Conservation (phyloP, 805 yeast species). For the Wickerhamia fluorescens region DNA sequence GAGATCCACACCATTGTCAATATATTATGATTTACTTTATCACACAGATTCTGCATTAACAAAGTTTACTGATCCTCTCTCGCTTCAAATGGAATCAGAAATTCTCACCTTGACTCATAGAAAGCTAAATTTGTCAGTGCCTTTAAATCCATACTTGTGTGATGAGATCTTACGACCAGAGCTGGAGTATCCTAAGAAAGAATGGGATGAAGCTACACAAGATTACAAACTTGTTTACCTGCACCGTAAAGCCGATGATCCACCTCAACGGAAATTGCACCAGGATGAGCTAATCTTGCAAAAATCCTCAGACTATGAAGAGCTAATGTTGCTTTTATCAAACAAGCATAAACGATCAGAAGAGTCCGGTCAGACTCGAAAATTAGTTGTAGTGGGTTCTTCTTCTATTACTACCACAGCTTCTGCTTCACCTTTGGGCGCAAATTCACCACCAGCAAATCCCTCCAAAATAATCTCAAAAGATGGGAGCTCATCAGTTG, state of each 20-base stretch:
- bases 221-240: constrained; percentile 22
- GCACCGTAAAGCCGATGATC: constrained; percentile 28
- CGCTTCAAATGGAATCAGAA: constrained; percentile 84
- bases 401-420: constrained; percentile 15
- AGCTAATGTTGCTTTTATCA: constrained; percentile 58
- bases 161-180: constrained; percentile 45
- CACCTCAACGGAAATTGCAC: constrained; percentile 29
- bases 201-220: constrained; percentile 28
- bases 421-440: constrained; percentile 11
- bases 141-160: constrained; percentile 56
- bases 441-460: constrained; percentile 9
- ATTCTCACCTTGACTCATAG: constrained; percentile 72
- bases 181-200: constrained; percentile 39
- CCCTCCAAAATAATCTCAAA: constrained; percentile 10
- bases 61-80: constrained; percentile 69
- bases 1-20: constrained; percentile 71
- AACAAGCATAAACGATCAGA: constrained; percentile 32
- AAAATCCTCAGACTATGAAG: constrained; percentile 78
- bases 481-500: constrained; percentile 22
- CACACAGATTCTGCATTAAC: constrained; percentile 74
- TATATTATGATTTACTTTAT: constrained; percentile 78
- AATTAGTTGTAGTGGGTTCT: constrained; percentile 32
- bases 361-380: constrained; percentile 28
- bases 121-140: constrained; percentile 67
- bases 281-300: constrained; percentile 44